Evolutionary conservation across 2,329 filamentous ascomycete species (phyloP).

Genomic region (Colletotrichum sp.): DNA sequence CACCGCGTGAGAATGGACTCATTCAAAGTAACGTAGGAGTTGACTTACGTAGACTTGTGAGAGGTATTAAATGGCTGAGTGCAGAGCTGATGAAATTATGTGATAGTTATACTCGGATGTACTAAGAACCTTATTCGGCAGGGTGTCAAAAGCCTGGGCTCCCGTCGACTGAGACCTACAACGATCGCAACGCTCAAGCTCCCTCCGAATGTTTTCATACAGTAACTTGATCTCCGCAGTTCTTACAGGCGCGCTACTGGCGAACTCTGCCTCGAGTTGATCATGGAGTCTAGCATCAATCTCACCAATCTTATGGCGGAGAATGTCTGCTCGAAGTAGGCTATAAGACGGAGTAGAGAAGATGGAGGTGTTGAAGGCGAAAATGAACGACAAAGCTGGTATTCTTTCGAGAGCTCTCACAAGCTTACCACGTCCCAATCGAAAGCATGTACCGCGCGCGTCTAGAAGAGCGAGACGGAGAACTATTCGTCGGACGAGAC

Average conservation of each 20-base stretch:
- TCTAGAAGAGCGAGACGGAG: neutral
- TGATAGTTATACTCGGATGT: neutral
- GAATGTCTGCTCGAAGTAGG: neutral
- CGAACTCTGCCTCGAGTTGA: neutral
- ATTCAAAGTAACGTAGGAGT: fast-evolving
- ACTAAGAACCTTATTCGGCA: neutral
- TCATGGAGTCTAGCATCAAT: neutral
- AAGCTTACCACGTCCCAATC: neutral
- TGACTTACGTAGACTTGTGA: neutral
- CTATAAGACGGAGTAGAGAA: neutral
- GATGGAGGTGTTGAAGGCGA: neutral
- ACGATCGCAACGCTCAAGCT: neutral
- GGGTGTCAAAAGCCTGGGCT: fast-evolving
- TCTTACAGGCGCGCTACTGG: neutral
- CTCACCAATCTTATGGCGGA: neutral
- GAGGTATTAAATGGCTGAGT: neutral
- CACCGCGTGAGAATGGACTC: neutral
- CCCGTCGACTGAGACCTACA: neutral
- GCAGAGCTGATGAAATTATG: neutral
- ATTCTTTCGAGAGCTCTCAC: neutral
- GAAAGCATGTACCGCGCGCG: neutral
- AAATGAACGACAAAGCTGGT: neutral
- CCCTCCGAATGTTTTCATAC: neutral
- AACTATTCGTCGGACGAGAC: neutral
- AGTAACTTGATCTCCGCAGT: neutral